Percentiles rank a stretch among this genome's conserved stretches.
Conservation (phyloP, 352 stramenopile genomes). For the Aphanomyces invadans region DNA sequence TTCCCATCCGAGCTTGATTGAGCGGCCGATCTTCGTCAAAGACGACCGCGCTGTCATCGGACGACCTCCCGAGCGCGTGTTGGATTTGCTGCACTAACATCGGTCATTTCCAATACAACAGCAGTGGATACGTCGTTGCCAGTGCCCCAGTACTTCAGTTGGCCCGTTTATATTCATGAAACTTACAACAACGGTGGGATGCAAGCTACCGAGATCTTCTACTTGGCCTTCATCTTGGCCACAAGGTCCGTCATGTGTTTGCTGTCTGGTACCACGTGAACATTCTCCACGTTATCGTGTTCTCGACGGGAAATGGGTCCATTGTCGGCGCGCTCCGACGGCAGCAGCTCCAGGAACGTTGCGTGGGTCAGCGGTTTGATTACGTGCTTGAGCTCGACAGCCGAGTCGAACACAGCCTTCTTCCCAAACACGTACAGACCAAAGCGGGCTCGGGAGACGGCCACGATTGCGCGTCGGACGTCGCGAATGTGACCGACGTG, state of each 20-base stretch:
- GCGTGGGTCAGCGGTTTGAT: conserved; percentile 35
- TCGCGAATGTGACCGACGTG: conserved; percentile 88
- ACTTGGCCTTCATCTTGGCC: neutral
- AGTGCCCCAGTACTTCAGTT: too few species aligned
- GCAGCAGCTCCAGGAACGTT: conserved; percentile 34
- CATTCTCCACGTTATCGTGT: neutral
- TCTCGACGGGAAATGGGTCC: neutral
- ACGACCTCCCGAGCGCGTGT: conserved; percentile 3
- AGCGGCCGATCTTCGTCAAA: conserved; percentile 21
- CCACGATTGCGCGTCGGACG: conserved; percentile 86
- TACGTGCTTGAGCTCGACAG: conserved; percentile 61
- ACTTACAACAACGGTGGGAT: too few species aligned
- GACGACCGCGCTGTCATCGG: conserved; percentile 15
- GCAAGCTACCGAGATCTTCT: too few species aligned
- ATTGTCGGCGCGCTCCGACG: conserved; percentile 29
- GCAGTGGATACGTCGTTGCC: too few species aligned
- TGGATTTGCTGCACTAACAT: conserved; percentile 19
- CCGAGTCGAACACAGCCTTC: conserved; percentile 53
- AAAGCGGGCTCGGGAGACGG: conserved; percentile 86
- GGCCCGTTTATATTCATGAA: too few species aligned
- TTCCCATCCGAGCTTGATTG: conserved; percentile 8
- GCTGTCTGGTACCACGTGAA: neutral
- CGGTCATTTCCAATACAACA: too few species aligned
- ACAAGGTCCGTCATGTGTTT: conserved; percentile 10
- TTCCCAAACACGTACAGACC: conserved; percentile 92